These are phyloP conservation scores for Ambrosia hybrid DNA, from an alignment of 140 eudicot species.

Conservation along the genomic window DNA sequence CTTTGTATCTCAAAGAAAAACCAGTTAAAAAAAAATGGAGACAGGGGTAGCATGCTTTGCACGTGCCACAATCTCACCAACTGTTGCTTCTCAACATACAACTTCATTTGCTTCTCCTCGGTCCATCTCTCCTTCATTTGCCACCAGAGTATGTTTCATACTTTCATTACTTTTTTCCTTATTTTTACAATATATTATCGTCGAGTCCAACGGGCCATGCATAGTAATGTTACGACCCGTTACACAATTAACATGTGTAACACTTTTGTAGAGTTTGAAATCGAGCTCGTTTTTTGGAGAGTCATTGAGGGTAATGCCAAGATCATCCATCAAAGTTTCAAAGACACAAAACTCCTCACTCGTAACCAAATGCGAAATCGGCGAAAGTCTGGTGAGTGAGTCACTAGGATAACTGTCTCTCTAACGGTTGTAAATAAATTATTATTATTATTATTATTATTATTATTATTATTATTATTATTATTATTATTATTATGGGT, in stretches of 20 bases:
- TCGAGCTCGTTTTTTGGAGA: constrained; percentile 84
- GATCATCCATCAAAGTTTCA: constrained; percentile 60
- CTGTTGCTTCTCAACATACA: constrained; percentile 70
- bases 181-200: too few relatives aligned
- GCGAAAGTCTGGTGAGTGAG: constrained; percentile 93
- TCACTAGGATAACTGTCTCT: not conserved
- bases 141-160: constrained; percentile 52
- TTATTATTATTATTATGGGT: too few relatives aligned
- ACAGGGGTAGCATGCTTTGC: constrained; percentile 75
- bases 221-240: too few relatives aligned
- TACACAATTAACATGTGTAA: too few relatives aligned
- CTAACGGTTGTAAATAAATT: not conserved
- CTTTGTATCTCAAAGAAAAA: constrained; percentile 20
- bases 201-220: too few relatives aligned
- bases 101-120: constrained; percentile 65
- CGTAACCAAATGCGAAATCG: constrained; percentile 80
- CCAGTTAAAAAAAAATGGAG: constrained; percentile 47
- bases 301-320: constrained; percentile 56
- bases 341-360: constrained; percentile 54
- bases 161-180: not conserved
- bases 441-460: too few relatives aligned
- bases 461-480: too few relatives aligned
- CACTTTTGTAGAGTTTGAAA: constrained; percentile 54
- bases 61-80: constrained; percentile 64
- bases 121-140: constrained; percentile 48